phyloP scores from a whole-genome alignment of 345 rosid species.

The Citrus hindsii region DNA sequence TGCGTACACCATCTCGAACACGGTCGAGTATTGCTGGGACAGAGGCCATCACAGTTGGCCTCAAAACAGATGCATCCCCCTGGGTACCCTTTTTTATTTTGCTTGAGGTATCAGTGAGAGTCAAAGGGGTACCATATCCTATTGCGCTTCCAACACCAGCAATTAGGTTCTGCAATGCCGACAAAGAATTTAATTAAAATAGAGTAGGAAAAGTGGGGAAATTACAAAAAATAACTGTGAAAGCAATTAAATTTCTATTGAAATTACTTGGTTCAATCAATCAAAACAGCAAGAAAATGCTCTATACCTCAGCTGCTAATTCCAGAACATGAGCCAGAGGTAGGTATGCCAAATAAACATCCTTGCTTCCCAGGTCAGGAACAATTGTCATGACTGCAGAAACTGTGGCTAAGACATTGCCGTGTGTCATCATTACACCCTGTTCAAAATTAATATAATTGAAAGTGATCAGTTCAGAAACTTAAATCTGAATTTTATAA shows the following conservation, averaged over 20 bases:
- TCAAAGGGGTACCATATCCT: conserved; percentile 94
- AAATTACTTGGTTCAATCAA: not conserved
- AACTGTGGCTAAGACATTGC: conserved; percentile 88
- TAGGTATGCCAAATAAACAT: conserved; percentile 82
- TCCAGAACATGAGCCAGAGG: conserved; percentile 98
- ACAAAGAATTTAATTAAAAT: conserved; percentile 12
- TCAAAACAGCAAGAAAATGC: conserved; percentile 3
- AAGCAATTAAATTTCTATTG: not conserved
- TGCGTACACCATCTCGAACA: conserved; percentile 93
- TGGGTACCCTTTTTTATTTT: conserved; percentile 88
- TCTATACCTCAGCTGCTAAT: conserved; percentile 90
- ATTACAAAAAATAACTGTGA: not conserved
- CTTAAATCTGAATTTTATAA: not conserved
- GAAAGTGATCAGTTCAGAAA: not conserved
- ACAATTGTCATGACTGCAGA: conserved; percentile 93
- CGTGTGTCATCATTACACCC: conserved; percentile 99
- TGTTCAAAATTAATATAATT: conserved; percentile 23
- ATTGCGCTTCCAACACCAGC: conserved; percentile 87
- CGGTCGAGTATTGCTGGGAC: conserved; percentile 99
- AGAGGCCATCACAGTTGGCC: conserved; percentile 93
- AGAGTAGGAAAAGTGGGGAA: not conserved
- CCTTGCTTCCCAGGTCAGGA: conserved; percentile 78
- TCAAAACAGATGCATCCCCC: conserved; percentile 80
- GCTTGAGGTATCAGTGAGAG: conserved; percentile 93
- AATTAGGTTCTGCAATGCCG: conserved; percentile 57